phyloP scores from a whole-genome alignment of 2,329 filamentous ascomycete species.

The Exserohilum rostratum region DNA sequence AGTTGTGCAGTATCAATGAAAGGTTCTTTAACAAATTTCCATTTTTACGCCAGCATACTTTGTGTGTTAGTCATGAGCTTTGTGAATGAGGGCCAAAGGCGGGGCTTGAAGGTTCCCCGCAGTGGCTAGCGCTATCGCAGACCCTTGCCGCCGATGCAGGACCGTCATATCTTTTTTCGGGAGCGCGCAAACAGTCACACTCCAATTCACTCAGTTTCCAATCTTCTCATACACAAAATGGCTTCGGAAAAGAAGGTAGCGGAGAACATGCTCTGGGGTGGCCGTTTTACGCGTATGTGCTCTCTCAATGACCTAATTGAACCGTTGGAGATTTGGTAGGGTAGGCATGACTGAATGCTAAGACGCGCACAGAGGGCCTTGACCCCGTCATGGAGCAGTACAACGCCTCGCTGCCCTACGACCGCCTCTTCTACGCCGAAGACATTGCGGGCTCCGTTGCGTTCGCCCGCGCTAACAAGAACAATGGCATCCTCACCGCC shows the following conservation, averaged over 20 bases:
- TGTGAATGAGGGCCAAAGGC: not conserved
- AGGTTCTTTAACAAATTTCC: no score
- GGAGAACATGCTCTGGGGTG: conserved; percentile 50
- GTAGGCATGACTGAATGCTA: conserved; percentile 13
- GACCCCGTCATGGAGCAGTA: conserved; percentile 87
- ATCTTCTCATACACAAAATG: conserved; percentile 26
- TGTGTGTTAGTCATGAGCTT: not conserved
- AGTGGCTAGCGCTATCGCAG: conserved; percentile 8
- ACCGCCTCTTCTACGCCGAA: conserved; percentile 77
- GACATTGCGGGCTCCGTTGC: conserved; percentile 82
- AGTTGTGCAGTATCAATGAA: no score
- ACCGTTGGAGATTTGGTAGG: not conserved
- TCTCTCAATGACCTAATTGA: not conserved
- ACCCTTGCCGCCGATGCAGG: conserved; percentile 34
- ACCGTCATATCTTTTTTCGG: conserved; percentile 33
- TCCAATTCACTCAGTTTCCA: conserved; percentile 1
- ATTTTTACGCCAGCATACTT: no score
- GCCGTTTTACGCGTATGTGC: conserved; percentile 33
- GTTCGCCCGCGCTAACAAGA: conserved; percentile 79
- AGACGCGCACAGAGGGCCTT: conserved; percentile 66
- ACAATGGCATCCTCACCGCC: conserved; percentile 73
- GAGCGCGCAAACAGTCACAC: conserved; percentile 31
- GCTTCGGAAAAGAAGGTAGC: conserved; percentile 45
- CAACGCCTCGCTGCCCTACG: conserved; percentile 81
- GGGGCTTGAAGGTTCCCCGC: conserved; percentile 5